Conservation (phyloP, 192 early-diverging fungal genomes). For the Globomyces pollinis-pini region DNA sequence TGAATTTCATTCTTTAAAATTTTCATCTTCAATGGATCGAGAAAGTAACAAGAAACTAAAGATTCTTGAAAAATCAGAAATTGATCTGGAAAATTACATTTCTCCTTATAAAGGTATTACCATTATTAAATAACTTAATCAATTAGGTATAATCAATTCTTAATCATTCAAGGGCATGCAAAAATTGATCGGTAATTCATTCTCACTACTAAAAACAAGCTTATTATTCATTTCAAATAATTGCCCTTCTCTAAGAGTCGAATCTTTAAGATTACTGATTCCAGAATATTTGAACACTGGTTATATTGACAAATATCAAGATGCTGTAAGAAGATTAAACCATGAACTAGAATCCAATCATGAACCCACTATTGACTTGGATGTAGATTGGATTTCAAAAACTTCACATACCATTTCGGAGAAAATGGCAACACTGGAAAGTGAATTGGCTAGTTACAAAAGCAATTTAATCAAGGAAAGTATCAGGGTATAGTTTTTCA, state of each 20-base stretch:
- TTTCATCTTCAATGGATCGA: too few relatives aligned
- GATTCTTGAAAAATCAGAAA: background rate
- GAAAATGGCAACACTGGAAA: slow-evolving; percentile 57
- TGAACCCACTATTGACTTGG: slow-evolving; percentile 35
- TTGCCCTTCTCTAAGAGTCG: slow-evolving; percentile 58
- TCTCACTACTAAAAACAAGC: too few relatives aligned
- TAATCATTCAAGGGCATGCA: too few relatives aligned
- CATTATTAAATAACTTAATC: slow-evolving; percentile 51
- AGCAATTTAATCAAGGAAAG: slow-evolving; percentile 74
- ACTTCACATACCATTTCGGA: slow-evolving; percentile 40
- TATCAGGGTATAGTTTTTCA: slow-evolving; percentile 56
- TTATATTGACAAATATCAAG: slow-evolving; percentile 42
- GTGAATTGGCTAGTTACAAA: slow-evolving; percentile 72
- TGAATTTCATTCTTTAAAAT: too few relatives aligned
- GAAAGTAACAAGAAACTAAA: background rate
- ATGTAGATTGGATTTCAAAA: slow-evolving; percentile 31
- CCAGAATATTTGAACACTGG: slow-evolving; percentile 43
- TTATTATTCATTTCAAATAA: slow-evolving; percentile 67
- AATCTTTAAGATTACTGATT: slow-evolving; percentile 60
- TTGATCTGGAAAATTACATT: slow-evolving; percentile 60
- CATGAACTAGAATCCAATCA: slow-evolving; percentile 30
- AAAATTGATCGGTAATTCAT: too few relatives aligned
- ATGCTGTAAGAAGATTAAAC: slow-evolving; percentile 47
- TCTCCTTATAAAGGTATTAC: slow-evolving; percentile 54
- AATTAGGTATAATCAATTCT: too few relatives aligned